phyloP scores from a whole-genome alignment of 495 filamentous ascomycete species.

The Penicillium turbatum region DNA sequence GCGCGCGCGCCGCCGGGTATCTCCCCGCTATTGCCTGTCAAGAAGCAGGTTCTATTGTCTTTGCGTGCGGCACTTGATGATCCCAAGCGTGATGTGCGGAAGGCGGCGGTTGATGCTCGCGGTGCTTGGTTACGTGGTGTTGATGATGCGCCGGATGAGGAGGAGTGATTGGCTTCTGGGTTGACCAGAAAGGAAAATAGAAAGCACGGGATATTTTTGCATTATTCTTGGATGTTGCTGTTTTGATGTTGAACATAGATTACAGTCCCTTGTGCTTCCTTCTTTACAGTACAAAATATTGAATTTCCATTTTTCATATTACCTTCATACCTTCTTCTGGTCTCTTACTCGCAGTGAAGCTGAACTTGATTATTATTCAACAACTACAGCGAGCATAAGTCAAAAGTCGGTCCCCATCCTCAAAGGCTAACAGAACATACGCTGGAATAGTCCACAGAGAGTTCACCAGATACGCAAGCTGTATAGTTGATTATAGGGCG shows the following conservation, averaged over 20 bases:
- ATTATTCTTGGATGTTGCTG: background rate
- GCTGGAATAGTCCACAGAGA: too few species aligned
- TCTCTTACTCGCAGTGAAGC: too few species aligned
- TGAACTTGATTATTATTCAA: too few species aligned
- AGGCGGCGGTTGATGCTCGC: slow-evolving; percentile 64
- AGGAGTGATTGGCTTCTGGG: slow-evolving; percentile 32
- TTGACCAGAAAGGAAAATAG: background rate
- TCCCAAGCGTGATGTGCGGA: slow-evolving; percentile 60
- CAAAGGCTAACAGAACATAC: too few species aligned
- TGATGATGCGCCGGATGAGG: slow-evolving; percentile 59
- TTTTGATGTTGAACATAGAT: background rate
- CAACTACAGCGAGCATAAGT: too few species aligned
- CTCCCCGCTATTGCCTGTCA: slow-evolving; percentile 54
- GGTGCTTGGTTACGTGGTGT: slow-evolving; percentile 57
- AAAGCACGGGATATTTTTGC: background rate
- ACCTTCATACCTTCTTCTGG: too few species aligned
- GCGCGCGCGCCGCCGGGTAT: slow-evolving; percentile 33
- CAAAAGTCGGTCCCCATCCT: too few species aligned
- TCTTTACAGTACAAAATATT: too few species aligned
- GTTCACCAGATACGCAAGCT: too few species aligned
- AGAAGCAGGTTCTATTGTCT: slow-evolving; percentile 50
- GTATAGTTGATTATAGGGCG: background rate
- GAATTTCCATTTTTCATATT: too few species aligned
- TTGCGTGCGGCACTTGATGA: slow-evolving; percentile 60
- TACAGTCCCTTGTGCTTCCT: too few species aligned